Evolutionary conservation across 2,329 filamentous ascomycete genomes (phyloP), one percentile per base, ranked within the genome.

Genomic region (Ciborinia camelliae): DNA sequence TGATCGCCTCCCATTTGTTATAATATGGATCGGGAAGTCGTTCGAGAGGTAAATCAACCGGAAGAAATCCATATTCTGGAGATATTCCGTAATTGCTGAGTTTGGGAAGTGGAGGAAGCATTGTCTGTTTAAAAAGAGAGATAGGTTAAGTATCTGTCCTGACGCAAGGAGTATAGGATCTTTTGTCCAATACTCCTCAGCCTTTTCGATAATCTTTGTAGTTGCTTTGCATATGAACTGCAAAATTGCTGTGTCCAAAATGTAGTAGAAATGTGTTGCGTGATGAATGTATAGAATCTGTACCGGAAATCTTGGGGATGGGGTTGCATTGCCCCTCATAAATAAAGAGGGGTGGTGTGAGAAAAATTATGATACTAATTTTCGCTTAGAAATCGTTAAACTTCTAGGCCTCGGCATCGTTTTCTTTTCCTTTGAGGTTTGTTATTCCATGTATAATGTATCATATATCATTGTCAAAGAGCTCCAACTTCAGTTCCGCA

Each of bases 11-110:
- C 95, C 95, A 99, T 75, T 92, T 91, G 77, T 90, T 88, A 78
- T 98, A 99, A 81, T 97, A 98, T 3, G 90, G 85, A 74, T 97
- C 90, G 12, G 92, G 90, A 18, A 99, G 86, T 63, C 86, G 81
- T 67, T 91, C 87, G 68, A 98, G 81, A 50, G 95, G 95, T 43
- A 90, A 79, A 69, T 91, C 87, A 68, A 90, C 82, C 2, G 95
- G 92, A 62, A 99, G 85, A 79, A 99, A 99, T 73, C 95, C 95
- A 79, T 92, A 86, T 65, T 86, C 81, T 67, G 85, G 80, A 70
- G 90, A 91, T 77, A 92, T 86, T 78, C 90, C 91, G 79, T 96
- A 96, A 77, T 96, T 89, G 76, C 86, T 83, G 65, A 91, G 83
- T 54, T 78, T 74, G 32, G 87, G 87, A 66, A 90, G 79, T 53